Conservation (phyloP, 2,329 filamentous ascomycete genomes). For the Exophiala viscosa region DNA sequence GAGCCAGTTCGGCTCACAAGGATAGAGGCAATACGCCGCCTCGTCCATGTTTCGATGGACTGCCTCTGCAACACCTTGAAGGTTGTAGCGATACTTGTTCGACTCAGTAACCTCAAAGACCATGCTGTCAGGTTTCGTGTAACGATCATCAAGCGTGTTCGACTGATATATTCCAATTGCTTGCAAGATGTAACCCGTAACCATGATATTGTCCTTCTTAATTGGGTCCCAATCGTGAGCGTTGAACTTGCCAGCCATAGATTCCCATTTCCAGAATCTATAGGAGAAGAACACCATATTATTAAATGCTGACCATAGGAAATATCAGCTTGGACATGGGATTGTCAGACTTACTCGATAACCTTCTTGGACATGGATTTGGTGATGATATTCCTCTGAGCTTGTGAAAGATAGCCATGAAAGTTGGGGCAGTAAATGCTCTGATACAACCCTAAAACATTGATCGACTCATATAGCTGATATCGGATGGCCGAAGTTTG, state of each 20-base stretch:
- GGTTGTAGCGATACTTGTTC: constrained; percentile 13
- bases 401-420: constrained; percentile 19
- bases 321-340: too few relatives aligned
- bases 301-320: background rate
- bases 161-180: constrained; percentile 19
- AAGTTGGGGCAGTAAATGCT: constrained; percentile 18
- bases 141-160: constrained; percentile 17
- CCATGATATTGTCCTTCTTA: constrained; percentile 23
- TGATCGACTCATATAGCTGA: constrained; percentile 19
- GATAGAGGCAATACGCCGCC: constrained; percentile 16
- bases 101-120: constrained; percentile 15
- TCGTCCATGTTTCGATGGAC: constrained; percentile 19
- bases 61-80: constrained; percentile 14
- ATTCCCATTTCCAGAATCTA: constrained; percentile 22
- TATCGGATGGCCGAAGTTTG: constrained; percentile 20
- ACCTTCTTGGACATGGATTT: constrained; percentile 19
- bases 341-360: constrained; percentile 9
- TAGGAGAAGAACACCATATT: background rate
- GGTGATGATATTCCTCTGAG: constrained; percentile 13
- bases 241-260: constrained; percentile 20
- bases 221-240: constrained; percentile 19
- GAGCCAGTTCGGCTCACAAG: constrained; percentile 22
- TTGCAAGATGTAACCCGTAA: constrained; percentile 17
- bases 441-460: constrained; percentile 13
- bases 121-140: constrained; percentile 10